Base-by-base conservation (phyloP, 345 rosid genomes). In the Balakata baccata region DNA sequence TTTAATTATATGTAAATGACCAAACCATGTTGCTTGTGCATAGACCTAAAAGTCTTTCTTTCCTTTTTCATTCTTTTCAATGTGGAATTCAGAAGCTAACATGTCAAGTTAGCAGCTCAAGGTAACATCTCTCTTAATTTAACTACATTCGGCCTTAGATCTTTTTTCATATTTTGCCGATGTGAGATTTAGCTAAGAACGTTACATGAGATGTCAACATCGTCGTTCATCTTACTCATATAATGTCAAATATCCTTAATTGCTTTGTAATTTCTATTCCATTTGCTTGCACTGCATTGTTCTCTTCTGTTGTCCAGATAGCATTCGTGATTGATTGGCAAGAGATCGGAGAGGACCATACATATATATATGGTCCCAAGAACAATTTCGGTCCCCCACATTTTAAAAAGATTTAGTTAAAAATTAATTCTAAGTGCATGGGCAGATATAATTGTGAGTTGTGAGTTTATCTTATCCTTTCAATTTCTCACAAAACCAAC, bases 381-480 rank as follows among this genome's bases (percentile, higher is more conserved):
- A 64, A 39, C 43, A 64, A n/a, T 39, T 64, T 62, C 17, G 47
- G 66, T 62, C 66, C 66, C 66, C 66, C 6, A 43, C 47, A 43
- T 43, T 43, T 6, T 43, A 43, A 43, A 43, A 6, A 43, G 1
- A 29, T 29, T 2, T 8, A 43, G 0, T 43, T 43, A 43, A 43
- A 3, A 43, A 3, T 43, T 43, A 43, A 5, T 43, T 6, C 47
- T 43, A 64, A 64, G 23, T 39, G 49, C 25, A 64, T 41, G 23
- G 25, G 29, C 25, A 16, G 34, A 0, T 57, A 57, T 58, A 58
- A 58, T 58, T 58, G 62, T 58, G 62, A 22, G 4, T 58, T 58
- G 62, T 58, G 11, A 58, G 37, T 61, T 29, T 12, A 5, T 61
- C 14, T 61, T 16, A 34, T 37, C 45, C n/a, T 29, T 61, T 16